Evolutionary conservation across 208 protist species (phyloP), one percentile per base, ranked within the genome.

Genomic region (Trypanosoma avium): DNA sequence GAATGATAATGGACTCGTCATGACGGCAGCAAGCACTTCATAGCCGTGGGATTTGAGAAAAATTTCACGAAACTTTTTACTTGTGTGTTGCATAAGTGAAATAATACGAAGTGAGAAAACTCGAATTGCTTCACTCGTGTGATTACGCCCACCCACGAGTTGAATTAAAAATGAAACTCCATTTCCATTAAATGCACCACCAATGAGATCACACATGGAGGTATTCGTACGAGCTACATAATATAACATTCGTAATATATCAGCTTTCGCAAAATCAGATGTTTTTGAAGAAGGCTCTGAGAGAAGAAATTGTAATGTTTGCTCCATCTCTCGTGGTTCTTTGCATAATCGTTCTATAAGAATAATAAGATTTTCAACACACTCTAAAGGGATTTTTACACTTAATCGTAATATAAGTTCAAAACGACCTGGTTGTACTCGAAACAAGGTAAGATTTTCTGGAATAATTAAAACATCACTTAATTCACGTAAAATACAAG

Each of bases 281-380:
- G 75, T 79, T 27, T 67, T 50, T 46, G 43, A 52, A 24, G 42
- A 27, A 19, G 63, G 30, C 5, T 53, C 40, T 43, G 46, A 61
- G 13, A 92, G 74, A 55, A 93, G 75, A 54, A 92, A 91, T 15
- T 63, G 47, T 27, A 95, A 73, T 15, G 77, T 77, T 12, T 68
- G 70, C 54, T 84, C 84, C 68, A 93, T 77, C 69, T 93, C 79
- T 0, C 57, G 47, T 48, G 66, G 71, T 40, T 70, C 73, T 50
- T 92, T 93, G 67, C 83, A 94, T 47, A 96, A 63, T 73, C 92
- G 89, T 71, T 96, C 90, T 8, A 92, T 71, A 21, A 96, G 67
- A 26, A 88, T 73, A 29, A 96, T 85, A 22, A 92, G 61, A 10
- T 79, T 73, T 56, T 88, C 81, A 54, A 88, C 79, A 77, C 85